Evolutionary conservation across 495 filamentous ascomycete species (phyloP).

Genomic region (Lasiosphaeriaceae sp.): DNA sequence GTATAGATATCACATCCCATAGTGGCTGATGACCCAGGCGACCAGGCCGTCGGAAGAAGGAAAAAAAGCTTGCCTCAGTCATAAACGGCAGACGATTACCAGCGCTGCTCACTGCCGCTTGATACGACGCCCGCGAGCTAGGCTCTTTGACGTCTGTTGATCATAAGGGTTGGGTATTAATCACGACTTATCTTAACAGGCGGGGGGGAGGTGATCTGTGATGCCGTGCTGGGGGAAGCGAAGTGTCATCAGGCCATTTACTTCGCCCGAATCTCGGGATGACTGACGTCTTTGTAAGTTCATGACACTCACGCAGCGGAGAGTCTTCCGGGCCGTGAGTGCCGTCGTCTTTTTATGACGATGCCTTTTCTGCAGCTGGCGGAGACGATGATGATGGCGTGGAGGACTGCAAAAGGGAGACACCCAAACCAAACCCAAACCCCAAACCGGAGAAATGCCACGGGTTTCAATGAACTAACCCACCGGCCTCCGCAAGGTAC

Average conservation of each 20-base stretch:
- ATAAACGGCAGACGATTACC: no score
- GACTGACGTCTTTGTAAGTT: neutral
- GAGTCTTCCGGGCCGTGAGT: neutral
- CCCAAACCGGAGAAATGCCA: neutral
- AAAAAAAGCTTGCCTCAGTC: neutral
- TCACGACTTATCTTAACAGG: neutral
- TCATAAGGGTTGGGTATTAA: neutral
- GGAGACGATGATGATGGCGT: neutral
- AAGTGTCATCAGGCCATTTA: neutral
- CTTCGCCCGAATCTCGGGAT: slow-evolving; percentile 4
- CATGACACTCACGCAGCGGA: neutral
- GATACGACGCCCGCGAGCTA: neutral
- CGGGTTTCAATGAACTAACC: no score
- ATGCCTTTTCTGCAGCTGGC: no score
- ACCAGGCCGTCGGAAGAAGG: neutral
- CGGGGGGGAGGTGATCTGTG: neutral
- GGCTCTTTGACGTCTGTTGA: no score
- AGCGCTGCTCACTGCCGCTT: neutral
- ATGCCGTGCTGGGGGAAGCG: neutral
- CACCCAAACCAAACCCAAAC: no score
- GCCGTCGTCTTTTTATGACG: no score
- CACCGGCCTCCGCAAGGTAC: no score
- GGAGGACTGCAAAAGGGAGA: no score
- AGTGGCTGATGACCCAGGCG: neutral
- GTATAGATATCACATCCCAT: neutral